phyloP scores from a whole-genome alignment of 805 yeast genomes.

The Sugiyamaella chiloensis region DNA sequence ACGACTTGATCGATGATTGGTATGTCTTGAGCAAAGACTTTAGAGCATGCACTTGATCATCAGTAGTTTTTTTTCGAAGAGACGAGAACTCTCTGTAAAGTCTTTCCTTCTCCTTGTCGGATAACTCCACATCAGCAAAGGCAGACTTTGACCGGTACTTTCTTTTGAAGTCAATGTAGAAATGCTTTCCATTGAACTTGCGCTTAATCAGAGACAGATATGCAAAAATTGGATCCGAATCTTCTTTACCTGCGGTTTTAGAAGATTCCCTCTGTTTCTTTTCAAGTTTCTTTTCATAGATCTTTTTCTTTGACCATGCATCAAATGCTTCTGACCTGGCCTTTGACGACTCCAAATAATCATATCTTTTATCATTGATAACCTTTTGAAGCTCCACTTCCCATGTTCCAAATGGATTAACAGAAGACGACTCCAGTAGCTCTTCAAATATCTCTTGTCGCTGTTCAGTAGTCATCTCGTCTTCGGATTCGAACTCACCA shows the following conservation, averaged over 20 bases:
- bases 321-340: slow-evolving; percentile 42
- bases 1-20: neutral
- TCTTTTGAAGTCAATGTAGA: slow-evolving; percentile 42
- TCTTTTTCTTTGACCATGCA: slow-evolving; percentile 40
- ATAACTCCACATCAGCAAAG: slow-evolving; percentile 27
- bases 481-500: slow-evolving; percentile 22
- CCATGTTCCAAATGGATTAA: slow-evolving; percentile 51
- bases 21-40: slow-evolving; percentile 12
- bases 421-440: slow-evolving; percentile 34
- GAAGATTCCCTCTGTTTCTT: slow-evolving; percentile 2
- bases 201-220: slow-evolving; percentile 32
- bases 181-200: slow-evolving; percentile 28
- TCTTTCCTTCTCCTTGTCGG: slow-evolving; percentile 39
- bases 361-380: slow-evolving; percentile 42
- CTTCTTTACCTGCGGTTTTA: neutral
- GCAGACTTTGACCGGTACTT: slow-evolving; percentile 30
- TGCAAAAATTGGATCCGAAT: slow-evolving; percentile 21
- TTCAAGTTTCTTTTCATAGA: slow-evolving; percentile 13
- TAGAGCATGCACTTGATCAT: slow-evolving; percentile 24
- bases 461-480: slow-evolving; percentile 13
- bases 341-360: slow-evolving; percentile 34
- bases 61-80: slow-evolving; percentile 20
- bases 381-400: slow-evolving; percentile 42
- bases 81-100: slow-evolving; percentile 37
- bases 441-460: slow-evolving; percentile 30